Conservation (phyloP, 225 moss, liverwort and hornwort genomes). For the Asterella californica region DNA sequence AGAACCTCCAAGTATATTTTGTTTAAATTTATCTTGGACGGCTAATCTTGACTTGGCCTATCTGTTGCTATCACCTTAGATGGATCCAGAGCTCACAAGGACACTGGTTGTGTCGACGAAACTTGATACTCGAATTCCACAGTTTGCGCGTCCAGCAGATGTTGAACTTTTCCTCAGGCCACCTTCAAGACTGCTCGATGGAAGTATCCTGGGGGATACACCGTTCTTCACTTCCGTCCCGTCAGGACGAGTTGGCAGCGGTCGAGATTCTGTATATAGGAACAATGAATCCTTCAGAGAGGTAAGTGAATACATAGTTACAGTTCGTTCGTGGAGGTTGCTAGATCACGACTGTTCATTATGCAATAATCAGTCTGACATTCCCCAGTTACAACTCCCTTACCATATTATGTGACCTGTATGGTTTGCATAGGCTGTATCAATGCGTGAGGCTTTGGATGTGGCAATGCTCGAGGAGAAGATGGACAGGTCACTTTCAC, state of each 20-base stretch:
- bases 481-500: constrained; percentile 67
- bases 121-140: constrained; percentile 92
- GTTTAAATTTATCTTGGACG: not conserved
- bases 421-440: constrained; percentile 58
- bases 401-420: not conserved
- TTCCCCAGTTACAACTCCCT: not conserved
- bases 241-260: constrained; percentile 87
- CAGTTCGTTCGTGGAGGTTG: not conserved
- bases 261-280: constrained; percentile 87
- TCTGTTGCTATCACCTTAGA: constrained; percentile 36
- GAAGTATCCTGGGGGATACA: constrained; percentile 72
- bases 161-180: constrained; percentile 94
- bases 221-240: constrained; percentile 99
- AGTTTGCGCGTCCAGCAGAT: constrained; percentile 91
- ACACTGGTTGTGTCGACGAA: constrained; percentile 92
- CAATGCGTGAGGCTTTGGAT: constrained; percentile 77
- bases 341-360: not conserved
- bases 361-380: not conserved
- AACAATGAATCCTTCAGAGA: constrained; percentile 95
- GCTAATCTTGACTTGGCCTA: not conserved
- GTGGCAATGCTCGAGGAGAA: constrained; percentile 86
- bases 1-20: not conserved
- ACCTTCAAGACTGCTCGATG: constrained; percentile 68
- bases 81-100: constrained; percentile 90
- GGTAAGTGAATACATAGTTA: constrained; percentile 31